Evolutionary conservation across 2,329 filamentous ascomycete species (phyloP).

Genomic region (Claviceps spartinae): DNA sequence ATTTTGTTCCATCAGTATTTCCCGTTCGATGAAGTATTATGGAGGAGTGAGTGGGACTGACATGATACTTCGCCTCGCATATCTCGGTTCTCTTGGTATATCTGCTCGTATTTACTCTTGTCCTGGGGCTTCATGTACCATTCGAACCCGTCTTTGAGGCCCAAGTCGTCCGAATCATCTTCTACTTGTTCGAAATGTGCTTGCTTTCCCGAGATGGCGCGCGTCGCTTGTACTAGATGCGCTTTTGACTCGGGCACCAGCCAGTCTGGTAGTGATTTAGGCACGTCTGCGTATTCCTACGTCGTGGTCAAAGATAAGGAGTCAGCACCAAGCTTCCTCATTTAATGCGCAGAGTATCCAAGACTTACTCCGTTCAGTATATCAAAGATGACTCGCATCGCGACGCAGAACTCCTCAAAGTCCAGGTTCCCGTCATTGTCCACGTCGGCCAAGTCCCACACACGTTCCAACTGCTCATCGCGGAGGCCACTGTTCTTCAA

Average conservation of each 20-base stretch:
- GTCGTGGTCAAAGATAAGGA: background rate
- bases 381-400: constrained; percentile 96
- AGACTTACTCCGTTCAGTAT: constrained; percentile 71
- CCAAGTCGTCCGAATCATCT: constrained; percentile 67
- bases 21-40: too few relatives aligned
- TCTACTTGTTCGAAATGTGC: constrained; percentile 76
- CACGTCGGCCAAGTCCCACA: constrained; percentile 95
- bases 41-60: constrained; percentile 26
- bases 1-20: background rate
- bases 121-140: constrained; percentile 97
- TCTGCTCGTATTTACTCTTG: constrained; percentile 90
- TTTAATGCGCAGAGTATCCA: background rate
- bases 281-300: constrained; percentile 85
- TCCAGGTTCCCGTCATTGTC: constrained; percentile 95
- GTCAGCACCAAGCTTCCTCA: background rate
- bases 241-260: constrained; percentile 91
- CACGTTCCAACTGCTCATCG: constrained; percentile 75
- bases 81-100: constrained; percentile 86
- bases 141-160: constrained; percentile 91
- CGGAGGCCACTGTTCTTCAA: constrained; percentile 50
- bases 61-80: constrained; percentile 72
- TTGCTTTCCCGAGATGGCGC: constrained; percentile 66
- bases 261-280: constrained; percentile 77
- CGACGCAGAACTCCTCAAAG: constrained; percentile 99
- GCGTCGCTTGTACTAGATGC: constrained; percentile 72